These are phyloP conservation scores for Polyporus tsugae DNA, from an alignment of 1,284 basidiomycete genomes.

Conservation along the genomic window DNA sequence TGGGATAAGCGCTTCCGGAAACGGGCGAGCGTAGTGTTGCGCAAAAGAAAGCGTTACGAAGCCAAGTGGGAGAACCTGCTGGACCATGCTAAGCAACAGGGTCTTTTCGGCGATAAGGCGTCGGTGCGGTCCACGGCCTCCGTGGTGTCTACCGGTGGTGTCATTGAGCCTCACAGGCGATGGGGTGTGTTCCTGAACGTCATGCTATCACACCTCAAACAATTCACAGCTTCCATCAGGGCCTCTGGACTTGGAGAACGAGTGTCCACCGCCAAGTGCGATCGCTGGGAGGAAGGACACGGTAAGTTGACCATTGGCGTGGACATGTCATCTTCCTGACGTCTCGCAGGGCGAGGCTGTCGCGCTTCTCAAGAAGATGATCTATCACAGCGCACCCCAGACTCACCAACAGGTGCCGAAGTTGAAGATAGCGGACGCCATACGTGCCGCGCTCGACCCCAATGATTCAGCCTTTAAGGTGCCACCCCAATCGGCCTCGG, in stretches of 20 bases:
- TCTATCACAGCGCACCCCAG: constrained; percentile 63
- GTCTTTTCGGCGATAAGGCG: constrained; percentile 45
- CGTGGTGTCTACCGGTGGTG: constrained; percentile 32
- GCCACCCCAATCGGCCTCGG: constrained; percentile 64
- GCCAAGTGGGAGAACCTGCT: constrained; percentile 52
- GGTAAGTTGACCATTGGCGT: constrained; percentile 42
- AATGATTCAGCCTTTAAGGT: constrained; percentile 57
- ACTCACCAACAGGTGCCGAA: constrained; percentile 64
- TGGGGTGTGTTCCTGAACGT: constrained; percentile 36
- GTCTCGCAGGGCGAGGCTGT: constrained; percentile 57
- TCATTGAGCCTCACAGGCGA: constrained; percentile 35
- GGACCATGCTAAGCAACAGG: constrained; percentile 55
- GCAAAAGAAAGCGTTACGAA: constrained; percentile 49
- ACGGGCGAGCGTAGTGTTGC: constrained; percentile 50
- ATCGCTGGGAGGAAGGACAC: constrained; percentile 72
- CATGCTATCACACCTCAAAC: no score
- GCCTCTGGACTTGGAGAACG: constrained; percentile 64
- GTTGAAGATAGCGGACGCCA: constrained; percentile 51
- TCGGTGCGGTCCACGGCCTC: constrained; percentile 13
- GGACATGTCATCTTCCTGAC: not conserved
- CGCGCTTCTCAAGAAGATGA: constrained; percentile 62
- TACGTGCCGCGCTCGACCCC: constrained; percentile 59
- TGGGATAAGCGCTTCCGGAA: constrained; percentile 63
- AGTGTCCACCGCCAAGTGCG: constrained; percentile 67
- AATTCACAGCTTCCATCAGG: constrained; percentile 39